Percentiles rank a stretch among this genome's conserved stretches.
phyloP scores from a whole-genome alignment of 768 basidiomycete species.

The Boletus insuetus region DNA sequence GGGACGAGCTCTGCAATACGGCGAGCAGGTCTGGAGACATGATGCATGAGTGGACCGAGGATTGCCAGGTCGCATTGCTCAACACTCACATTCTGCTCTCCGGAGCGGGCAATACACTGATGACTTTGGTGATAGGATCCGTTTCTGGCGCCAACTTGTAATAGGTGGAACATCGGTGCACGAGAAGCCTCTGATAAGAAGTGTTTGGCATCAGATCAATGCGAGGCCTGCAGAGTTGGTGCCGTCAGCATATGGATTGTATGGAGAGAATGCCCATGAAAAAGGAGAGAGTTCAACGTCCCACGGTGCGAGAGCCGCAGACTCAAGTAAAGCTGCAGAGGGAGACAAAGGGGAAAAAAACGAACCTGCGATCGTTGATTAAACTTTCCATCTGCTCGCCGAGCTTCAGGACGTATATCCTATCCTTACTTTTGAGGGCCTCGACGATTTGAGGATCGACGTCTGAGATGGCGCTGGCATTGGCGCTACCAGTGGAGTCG shows the following conservation, averaged over 20 bases:
- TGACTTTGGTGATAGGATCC: constrained; percentile 61
- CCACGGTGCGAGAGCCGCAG: constrained; percentile 6
- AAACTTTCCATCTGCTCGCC: constrained; percentile 82
- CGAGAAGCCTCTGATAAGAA: constrained; percentile 81
- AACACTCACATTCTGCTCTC: constrained; percentile 75
- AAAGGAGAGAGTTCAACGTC: neutral
- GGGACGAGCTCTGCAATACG: constrained; percentile 78
- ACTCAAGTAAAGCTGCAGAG: neutral
- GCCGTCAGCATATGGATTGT: constrained; percentile 20
- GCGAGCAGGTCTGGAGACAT: constrained; percentile 54
- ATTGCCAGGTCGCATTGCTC: neutral
- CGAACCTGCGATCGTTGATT: constrained; percentile 72
- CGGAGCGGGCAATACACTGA: constrained; percentile 50
- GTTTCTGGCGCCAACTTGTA: constrained; percentile 73
- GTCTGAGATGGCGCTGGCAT: constrained; percentile 36
- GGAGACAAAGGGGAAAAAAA: constrained; percentile 8
- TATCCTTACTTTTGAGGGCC: constrained; percentile 84
- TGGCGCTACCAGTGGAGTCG: constrained; percentile 26
- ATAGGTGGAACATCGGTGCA: constrained; percentile 82
- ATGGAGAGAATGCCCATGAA: neutral
- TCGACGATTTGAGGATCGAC: constrained; percentile 81
- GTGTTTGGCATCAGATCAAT: constrained; percentile 68
- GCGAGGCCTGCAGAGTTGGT: constrained; percentile 45
- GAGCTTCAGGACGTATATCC: constrained; percentile 85
- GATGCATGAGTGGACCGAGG: constrained; percentile 13